phyloP scores from a whole-genome alignment of 2,329 filamentous ascomycete genomes.

The Aureobasidium sp. region DNA sequence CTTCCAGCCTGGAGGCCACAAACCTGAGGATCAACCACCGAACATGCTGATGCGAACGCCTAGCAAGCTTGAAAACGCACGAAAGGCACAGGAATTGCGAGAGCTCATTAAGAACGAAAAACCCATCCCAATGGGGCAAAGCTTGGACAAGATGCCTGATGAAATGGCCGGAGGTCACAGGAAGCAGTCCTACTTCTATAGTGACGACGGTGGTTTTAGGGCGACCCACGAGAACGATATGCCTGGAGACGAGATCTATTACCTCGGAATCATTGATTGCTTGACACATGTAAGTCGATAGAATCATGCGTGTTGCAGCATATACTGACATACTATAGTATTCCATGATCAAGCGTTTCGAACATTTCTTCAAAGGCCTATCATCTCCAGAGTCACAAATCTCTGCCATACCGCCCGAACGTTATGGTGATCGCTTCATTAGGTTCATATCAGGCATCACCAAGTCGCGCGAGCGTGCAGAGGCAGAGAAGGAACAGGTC shows the following conservation, averaged over 20 bases:
- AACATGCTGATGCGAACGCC: constrained; percentile 77
- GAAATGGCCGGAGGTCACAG: constrained; percentile 66
- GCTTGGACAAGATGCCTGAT: constrained; percentile 78
- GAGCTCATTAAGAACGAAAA: constrained; percentile 90
- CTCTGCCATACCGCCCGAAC: constrained; percentile 79
- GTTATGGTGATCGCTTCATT: constrained; percentile 90
- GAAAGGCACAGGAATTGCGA: constrained; percentile 82
- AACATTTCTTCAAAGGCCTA: constrained; percentile 95
- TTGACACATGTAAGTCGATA: constrained; percentile 73
- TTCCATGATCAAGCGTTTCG: constrained; percentile 84
- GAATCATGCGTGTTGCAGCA: neutral
- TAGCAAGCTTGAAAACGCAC: constrained; percentile 82
- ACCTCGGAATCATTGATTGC: constrained; percentile 96
- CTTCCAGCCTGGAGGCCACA: constrained; percentile 75
- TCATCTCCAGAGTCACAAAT: constrained; percentile 78
- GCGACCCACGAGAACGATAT: constrained; percentile 86
- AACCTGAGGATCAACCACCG: constrained; percentile 29
- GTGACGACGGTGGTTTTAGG: constrained; percentile 85
- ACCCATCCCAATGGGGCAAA: constrained; percentile 84
- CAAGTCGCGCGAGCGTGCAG: constrained; percentile 78
- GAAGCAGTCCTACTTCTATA: constrained; percentile 77
- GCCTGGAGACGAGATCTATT: constrained; percentile 88
- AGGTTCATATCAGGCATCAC: constrained; percentile 87
- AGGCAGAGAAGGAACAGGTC: constrained; percentile 40
- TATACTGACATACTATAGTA: constrained; percentile 50